Base-by-base conservation (phyloP, 1,139 yeast species). In the Hyphopichia pseudoburtonii region DNA sequence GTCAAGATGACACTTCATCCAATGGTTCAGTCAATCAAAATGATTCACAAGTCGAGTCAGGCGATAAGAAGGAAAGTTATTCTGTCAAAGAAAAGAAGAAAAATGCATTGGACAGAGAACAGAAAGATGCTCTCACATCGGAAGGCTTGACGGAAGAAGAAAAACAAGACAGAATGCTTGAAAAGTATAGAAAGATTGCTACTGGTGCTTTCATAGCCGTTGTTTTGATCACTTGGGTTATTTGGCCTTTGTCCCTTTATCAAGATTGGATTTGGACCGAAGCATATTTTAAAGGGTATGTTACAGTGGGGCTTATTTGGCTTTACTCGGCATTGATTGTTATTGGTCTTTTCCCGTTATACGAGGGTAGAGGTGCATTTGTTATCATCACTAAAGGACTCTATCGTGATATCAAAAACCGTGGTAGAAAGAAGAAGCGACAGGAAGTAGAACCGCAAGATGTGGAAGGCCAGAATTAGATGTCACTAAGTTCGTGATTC, bases 231-330 rank as follows among this genome's bases (percentile, higher is more conserved):
- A 62, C 61, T 17, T 64, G 64, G 66, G 69, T 70, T 9, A 33
- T 71, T 9, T 70, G 75, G 75, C 76, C 77, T 32, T 56, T 70
- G 51, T 75, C 76, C 9, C 56, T 70, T 50, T 71, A 70, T 41
- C 60, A 76, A 36, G 61, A 66, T 39, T 71, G 66, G 55, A 57
- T 70, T n/a, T 71, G 66, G 55, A 52, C 61, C 30, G 52, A 53
- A 34, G 48, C 63, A 31, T 71, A 65, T 45, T 71, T 68, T 46
- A 62, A 62, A 37, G 76, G 76, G 10, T 70, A 67, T 57, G 57
- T 62, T 5, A 57, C 61, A 0, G 67, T 68, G 24, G 62, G 64
- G 3, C 50, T 70, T 30, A 55, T 70, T 27, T 67, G 73, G 73
- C 46, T 66, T 10, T 68, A 66, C 40, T 35, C 49, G 3, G 53